These are phyloP conservation scores for Saccharum hybrid DNA, from an alignment of 202 grass and related monocot species.

Conservation along the genomic window DNA sequence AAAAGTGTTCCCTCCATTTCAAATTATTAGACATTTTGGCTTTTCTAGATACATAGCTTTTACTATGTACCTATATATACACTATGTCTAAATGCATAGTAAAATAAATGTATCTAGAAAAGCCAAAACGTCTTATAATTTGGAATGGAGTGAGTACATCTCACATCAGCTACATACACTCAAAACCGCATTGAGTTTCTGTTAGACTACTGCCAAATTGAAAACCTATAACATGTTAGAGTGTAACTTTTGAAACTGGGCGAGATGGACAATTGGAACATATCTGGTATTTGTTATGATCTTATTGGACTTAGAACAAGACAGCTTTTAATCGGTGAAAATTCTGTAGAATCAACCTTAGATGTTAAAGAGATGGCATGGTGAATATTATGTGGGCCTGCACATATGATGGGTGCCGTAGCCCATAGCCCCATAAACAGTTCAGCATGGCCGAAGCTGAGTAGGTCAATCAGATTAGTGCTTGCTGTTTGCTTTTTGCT, in stretches of 20 bases:
- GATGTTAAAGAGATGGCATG: not conserved
- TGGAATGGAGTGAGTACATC: not conserved
- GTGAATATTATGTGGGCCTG: not conserved
- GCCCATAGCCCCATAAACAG: not conserved
- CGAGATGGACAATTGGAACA: not conserved
- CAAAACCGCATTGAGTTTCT: not conserved
- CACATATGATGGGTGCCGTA: not conserved
- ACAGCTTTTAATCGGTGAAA: not conserved
- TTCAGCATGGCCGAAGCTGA: not conserved
- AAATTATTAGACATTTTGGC: too few relatives aligned
- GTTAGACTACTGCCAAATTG: not conserved
- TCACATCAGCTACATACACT: not conserved
- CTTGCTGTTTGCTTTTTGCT: not conserved
- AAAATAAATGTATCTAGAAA: too few relatives aligned
- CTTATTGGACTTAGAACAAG: not conserved
- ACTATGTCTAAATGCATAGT: too few relatives aligned
- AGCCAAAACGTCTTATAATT: too few relatives aligned
- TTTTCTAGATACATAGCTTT: too few relatives aligned
- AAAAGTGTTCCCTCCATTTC: not conserved
- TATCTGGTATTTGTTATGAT: not conserved
- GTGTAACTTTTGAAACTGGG: not conserved
- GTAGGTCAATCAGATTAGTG: conserved; percentile 9
- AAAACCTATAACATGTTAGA: not conserved
- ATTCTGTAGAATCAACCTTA: not conserved
- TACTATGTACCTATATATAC: too few relatives aligned